Evolutionary conservation across 495 filamentous ascomycete genomes (phyloP), one percentile per base, ranked within the genome.

Genomic region (Staphylotrichum longicolle): DNA sequence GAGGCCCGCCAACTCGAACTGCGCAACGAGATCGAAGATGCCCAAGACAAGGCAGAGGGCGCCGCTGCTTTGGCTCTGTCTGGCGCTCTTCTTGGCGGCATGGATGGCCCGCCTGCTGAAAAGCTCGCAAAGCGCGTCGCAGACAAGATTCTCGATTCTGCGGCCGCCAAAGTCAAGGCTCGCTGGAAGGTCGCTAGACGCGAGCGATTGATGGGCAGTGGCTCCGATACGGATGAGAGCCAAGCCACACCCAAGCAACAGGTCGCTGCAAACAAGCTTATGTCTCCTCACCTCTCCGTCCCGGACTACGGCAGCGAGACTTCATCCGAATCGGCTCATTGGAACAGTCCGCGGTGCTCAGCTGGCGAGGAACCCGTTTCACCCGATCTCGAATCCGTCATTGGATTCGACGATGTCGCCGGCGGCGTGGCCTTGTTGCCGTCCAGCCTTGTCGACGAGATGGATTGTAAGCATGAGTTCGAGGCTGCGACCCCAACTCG

Each of bases 221-320:
- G 37, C 37, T 39, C 37, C 37, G 37, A 39, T 39, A 27, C 20
- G 20, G 20, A 27, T 1, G 20, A 27, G 20, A 27, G 20, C 20
- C 20, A 27, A 27, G 1, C 20, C 20, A 27, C 20, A 1, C 20
- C 20, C 1, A 27, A 27, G 20, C 20, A 27, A 27, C 20, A 27
- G 20, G 20, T 1, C 20, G 20, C 20, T 14, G 20, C 20, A 39
- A 39, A 7, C 40, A 32, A 35, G 11, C 33, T 14, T n/a, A n/a
- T 11, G 11, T 60, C 62, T 15, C 32, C 66, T 2, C 6, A 14
- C 10, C 50, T 12, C 11, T 60, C 55, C 8, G 58, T 54, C 27
- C 63, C 67, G 6, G 49, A 41, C 12, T 55, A 63, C 32, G 63
- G 62, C 10, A 64, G 64, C 37, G 64, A 64, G 37, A 69, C 67